phyloP scores from a whole-genome alignment of 768 basidiomycete genomes.

The Tylopilus vinaceipallidus region DNA sequence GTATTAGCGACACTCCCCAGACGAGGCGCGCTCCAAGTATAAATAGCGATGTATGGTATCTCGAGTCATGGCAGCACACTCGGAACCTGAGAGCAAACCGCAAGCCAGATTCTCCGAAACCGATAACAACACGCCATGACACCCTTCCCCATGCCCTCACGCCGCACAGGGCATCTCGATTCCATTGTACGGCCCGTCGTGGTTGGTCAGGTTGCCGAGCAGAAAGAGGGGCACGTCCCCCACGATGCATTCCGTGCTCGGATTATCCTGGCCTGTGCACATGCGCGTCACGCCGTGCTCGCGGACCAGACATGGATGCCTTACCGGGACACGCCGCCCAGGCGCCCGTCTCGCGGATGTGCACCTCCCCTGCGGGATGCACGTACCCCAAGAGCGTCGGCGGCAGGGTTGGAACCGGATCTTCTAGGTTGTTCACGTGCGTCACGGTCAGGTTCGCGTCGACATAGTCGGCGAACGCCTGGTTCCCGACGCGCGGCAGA shows the following conservation, averaged over 20 bases:
- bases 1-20: too few species aligned
- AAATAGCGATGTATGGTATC: too few species aligned
- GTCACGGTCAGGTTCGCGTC: conserved; percentile 42
- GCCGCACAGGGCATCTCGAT: conserved; percentile 27
- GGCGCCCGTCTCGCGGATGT: conserved; percentile 41
- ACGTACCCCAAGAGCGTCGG: conserved; percentile 38
- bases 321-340: conserved; percentile 58
- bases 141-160: too few species aligned
- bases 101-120: too few species aligned
- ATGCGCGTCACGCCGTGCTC: neutral
- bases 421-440: conserved; percentile 53
- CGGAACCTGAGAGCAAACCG: too few species aligned
- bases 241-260: conserved; percentile 33
- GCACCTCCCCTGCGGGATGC: conserved; percentile 42
- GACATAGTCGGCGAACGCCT: too few species aligned
- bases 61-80: too few species aligned
- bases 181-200: conserved; percentile 41
- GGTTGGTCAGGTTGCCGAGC: conserved; percentile 40
- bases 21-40: too few species aligned
- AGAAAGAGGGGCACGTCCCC: conserved; percentile 40
- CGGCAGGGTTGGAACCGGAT: conserved; percentile 38
- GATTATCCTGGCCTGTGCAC: conserved; percentile 52
- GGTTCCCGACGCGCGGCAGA: too few species aligned
- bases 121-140: too few species aligned
- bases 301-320: neutral